A percentile compares a stretch with the other conserved stretches of the same genome.
phyloP scores from a whole-genome alignment of 192 early-diverging fungal genomes.

The Funneliformis geosporum region DNA sequence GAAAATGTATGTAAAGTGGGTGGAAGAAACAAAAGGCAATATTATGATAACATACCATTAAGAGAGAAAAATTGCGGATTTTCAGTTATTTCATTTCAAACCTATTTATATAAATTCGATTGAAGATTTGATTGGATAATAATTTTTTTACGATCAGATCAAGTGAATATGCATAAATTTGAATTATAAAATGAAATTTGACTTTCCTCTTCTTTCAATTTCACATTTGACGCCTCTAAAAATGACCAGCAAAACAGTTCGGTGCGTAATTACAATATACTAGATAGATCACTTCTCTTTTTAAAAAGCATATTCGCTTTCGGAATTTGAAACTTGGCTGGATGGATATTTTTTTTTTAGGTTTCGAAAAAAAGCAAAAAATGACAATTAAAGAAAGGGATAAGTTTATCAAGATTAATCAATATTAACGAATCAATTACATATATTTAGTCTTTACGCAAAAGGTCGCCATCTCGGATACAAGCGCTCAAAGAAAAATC shows the following conservation, averaged over 20 bases:
- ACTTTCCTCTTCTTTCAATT: not conserved
- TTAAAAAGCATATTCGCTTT: not conserved
- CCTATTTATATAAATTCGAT: no score
- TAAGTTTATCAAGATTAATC: not conserved
- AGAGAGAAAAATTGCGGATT: not conserved
- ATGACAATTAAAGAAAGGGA: no score
- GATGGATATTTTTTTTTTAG: not conserved
- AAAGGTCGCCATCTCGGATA: constrained; percentile 96
- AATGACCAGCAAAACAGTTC: constrained; percentile 3
- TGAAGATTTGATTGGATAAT: not conserved
- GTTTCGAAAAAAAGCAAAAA: not conserved
- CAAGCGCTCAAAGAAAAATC: constrained; percentile 91
- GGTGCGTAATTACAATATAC: not conserved
- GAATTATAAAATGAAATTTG: not conserved
- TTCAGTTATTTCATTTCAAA: not conserved
- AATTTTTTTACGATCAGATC: not conserved
- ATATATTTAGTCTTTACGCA: constrained; percentile 84
- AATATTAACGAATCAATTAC: not conserved
- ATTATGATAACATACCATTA: not conserved
- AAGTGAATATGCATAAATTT: not conserved
- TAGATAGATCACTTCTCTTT: not conserved
- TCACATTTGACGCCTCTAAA: not conserved
- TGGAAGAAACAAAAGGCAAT: not conserved
- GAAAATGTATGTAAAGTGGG: no score
- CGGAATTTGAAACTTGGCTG: not conserved